These are phyloP conservation scores for Triticum turgidum DNA, from an alignment of 176 grass and related monocot genomes.

Conservation along the genomic window DNA sequence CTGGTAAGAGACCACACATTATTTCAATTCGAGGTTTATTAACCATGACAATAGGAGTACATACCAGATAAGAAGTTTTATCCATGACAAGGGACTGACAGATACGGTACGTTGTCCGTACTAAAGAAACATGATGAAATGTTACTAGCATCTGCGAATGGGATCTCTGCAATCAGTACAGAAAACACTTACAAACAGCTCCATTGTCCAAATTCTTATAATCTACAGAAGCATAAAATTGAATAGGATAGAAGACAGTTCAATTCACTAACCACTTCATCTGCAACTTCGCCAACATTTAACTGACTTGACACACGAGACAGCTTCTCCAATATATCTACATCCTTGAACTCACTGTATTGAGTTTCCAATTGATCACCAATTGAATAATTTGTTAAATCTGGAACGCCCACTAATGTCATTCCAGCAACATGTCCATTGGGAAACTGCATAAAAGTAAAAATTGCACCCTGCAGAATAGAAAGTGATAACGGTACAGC, in stretches of 20 bases:
- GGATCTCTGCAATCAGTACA: conserved; percentile 55
- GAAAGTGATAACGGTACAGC: not conserved
- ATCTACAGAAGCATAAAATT: conserved; percentile 16
- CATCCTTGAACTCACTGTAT: conserved; percentile 14
- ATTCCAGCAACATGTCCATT: conserved; percentile 34
- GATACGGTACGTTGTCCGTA: conserved; percentile 51
- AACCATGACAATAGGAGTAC: conserved; percentile 22
- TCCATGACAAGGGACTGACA: conserved; percentile 60
- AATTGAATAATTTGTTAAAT: conserved; percentile 34
- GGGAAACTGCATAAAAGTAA: conserved; percentile 75
- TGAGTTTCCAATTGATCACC: conserved; percentile 28
- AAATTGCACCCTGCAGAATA: conserved; percentile 68
- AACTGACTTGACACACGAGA: conserved; percentile 53
- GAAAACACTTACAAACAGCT: conserved; percentile 19
- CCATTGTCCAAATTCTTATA: not conserved
- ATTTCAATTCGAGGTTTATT: not conserved
- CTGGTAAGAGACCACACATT: conserved; percentile 3
- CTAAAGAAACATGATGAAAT: conserved; percentile 61
- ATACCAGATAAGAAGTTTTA: conserved; percentile 73
- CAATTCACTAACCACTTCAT: conserved; percentile 47
- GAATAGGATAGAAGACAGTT: conserved; percentile 13
- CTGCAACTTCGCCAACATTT: conserved; percentile 42
- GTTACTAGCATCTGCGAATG: conserved; percentile 52
- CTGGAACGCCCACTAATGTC: not conserved
- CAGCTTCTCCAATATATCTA: conserved; percentile 72